Conservation (phyloP, 2,329 filamentous ascomycete genomes). For the Cladophialophora psammophila region DNA sequence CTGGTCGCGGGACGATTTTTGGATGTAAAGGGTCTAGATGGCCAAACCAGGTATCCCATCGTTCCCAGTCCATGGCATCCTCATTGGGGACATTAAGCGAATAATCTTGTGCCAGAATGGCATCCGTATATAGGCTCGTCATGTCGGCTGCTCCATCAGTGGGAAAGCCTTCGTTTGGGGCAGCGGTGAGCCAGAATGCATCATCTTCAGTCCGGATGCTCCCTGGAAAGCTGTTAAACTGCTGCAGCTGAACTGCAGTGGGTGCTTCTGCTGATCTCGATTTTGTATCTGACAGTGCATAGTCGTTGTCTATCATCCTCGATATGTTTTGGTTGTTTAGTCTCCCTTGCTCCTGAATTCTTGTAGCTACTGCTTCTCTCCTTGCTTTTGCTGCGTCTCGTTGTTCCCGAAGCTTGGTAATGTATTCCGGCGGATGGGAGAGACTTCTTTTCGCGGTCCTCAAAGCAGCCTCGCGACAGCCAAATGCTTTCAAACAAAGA, state of each 20-base stretch:
- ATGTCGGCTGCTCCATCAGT: not conserved
- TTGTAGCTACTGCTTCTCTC: constrained; percentile 32
- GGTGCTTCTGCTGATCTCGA: not conserved
- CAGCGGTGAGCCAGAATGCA: not conserved
- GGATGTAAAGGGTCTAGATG: constrained; percentile 21
- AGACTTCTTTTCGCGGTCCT: not conserved
- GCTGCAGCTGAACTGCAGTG: not conserved
- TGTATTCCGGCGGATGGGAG: constrained; percentile 34
- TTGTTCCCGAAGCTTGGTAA: constrained; percentile 39
- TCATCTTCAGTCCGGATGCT: not conserved
- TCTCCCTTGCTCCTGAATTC: constrained; percentile 29
- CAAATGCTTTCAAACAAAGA: constrained; percentile 46
- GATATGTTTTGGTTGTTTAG: not conserved
- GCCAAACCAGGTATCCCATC: constrained; percentile 43
- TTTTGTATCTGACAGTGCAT: not conserved
- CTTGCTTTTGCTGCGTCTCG: constrained; percentile 27
- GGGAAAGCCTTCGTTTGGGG: not conserved
- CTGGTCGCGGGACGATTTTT: not conserved
- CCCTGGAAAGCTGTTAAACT: not conserved
- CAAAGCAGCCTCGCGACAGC: constrained; percentile 33
- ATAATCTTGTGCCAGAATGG: constrained; percentile 39
- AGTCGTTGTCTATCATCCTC: not conserved
- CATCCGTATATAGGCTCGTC: not conserved
- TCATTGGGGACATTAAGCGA: constrained; percentile 28
- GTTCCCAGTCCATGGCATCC: constrained; percentile 40